phyloP scores from a whole-genome alignment of 257 asterid genomes.

The Ehretia macrophylla region DNA sequence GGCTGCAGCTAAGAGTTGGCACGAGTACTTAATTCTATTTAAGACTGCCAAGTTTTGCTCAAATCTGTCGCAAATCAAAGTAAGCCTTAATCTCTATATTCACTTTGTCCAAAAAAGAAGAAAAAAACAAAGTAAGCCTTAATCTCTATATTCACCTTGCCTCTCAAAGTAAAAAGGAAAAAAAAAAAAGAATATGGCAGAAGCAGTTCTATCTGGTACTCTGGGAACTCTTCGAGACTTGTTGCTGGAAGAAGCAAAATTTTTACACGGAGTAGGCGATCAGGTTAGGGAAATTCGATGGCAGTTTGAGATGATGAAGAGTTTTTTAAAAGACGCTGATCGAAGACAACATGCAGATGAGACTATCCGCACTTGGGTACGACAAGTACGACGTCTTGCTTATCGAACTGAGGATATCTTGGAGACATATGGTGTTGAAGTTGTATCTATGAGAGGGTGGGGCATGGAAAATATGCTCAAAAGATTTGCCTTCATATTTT shows the following conservation, averaged over 20 bases:
- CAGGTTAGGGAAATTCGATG: conserved; percentile 3
- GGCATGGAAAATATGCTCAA: neutral
- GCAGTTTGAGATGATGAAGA: neutral
- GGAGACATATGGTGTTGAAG: conserved; percentile 1
- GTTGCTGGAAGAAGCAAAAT: conserved; percentile 10
- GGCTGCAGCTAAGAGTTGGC: too few species aligned
- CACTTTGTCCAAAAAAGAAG: too few species aligned
- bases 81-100: too few species aligned
- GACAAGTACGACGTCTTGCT: neutral
- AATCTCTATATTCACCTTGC: too few species aligned
- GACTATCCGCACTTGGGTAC: neutral
- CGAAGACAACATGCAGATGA: neutral
- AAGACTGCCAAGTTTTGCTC: too few species aligned
- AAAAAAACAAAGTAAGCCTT: too few species aligned
- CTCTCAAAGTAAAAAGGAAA: neutral
- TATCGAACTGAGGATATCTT: neutral
- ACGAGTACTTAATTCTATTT: too few species aligned
- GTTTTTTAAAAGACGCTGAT: neutral
- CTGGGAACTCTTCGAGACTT: conserved; percentile 11
- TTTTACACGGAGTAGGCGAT: conserved; percentile 11
- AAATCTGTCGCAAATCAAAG: too few species aligned
- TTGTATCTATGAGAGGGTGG: neutral
- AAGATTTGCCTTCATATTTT: neutral
- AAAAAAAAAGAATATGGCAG: neutral
- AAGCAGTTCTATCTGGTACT: neutral